phyloP scores from a whole-genome alignment of 2,329 filamentous ascomycete species.

The Phyllosticta citrichinensis region DNA sequence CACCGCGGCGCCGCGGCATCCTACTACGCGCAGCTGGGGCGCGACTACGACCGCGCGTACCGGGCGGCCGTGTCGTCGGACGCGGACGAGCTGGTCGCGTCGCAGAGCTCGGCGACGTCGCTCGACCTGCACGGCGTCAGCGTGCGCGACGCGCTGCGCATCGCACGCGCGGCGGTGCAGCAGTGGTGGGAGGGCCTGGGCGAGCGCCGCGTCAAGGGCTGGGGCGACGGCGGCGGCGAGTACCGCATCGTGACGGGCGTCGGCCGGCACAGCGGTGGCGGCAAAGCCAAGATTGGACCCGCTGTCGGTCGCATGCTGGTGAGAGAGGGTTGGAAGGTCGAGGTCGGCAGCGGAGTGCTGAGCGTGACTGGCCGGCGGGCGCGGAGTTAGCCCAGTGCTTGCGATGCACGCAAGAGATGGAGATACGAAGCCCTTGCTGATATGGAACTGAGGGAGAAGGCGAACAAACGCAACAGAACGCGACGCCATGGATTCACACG shows the following conservation, averaged over 20 bases:
- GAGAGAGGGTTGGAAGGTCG: constrained; percentile 73
- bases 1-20: constrained; percentile 66
- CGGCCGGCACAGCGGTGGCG: constrained; percentile 68
- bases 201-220: constrained; percentile 47
- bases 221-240: constrained; percentile 34
- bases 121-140: constrained; percentile 78
- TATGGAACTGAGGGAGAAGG: too few species aligned
- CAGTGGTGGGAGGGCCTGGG: constrained; percentile 69
- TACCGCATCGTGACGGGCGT: constrained; percentile 73
- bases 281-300: constrained; percentile 64
- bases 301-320: constrained; percentile 69
- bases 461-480: too few species aligned
- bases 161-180: constrained; percentile 56
- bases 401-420: too few species aligned
- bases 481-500: too few species aligned
- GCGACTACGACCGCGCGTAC: constrained; percentile 50
- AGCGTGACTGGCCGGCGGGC: constrained; percentile 50
- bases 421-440: too few species aligned
- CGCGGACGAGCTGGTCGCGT: constrained; percentile 59
- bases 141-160: constrained; percentile 71
- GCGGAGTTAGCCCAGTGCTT: too few species aligned
- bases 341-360: constrained; percentile 60
- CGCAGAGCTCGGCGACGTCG: constrained; percentile 49
- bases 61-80: constrained; percentile 52
- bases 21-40: constrained; percentile 63